Conservation (phyloP, 768 basidiomycete species). For the Galerina sulciceps region DNA sequence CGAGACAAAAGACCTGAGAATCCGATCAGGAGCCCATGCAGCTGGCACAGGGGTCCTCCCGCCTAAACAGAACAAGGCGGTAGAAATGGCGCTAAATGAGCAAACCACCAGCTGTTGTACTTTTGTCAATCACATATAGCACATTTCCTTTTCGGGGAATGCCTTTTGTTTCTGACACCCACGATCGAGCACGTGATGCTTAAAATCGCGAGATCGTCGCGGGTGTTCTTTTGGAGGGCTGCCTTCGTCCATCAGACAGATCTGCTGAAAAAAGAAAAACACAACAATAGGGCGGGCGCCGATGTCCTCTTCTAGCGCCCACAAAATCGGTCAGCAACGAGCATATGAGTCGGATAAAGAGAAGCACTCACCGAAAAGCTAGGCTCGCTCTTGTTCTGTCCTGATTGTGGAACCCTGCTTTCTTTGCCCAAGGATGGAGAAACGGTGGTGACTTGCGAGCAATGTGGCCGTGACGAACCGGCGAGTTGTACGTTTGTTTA, state of each 20-base stretch:
- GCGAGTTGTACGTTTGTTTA: slow-evolving; percentile 73
- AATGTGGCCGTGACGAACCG: slow-evolving; percentile 86
- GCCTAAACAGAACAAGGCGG: slow-evolving; percentile 8
- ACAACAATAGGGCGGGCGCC: background rate
- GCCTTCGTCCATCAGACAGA: background rate
- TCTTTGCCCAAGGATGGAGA: slow-evolving; percentile 79
- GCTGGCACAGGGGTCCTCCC: slow-evolving; percentile 8
- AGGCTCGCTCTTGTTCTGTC: slow-evolving; percentile 96
- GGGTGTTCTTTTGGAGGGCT: background rate
- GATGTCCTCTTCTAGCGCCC: slow-evolving; percentile 20
- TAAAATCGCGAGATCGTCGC: slow-evolving; percentile 2
- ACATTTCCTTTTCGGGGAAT: slow-evolving; percentile 11
- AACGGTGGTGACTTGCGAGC: slow-evolving; percentile 79
- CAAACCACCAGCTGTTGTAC: slow-evolving; percentile 6
- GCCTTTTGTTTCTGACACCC: slow-evolving; percentile 17
- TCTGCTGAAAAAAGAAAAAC: background rate
- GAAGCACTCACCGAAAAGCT: slow-evolving; percentile 11
- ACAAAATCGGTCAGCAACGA: slow-evolving; percentile 42
- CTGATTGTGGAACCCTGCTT: slow-evolving; percentile 88
- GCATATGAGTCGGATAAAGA: background rate
- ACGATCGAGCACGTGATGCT: slow-evolving; percentile 16
- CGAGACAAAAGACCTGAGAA: slow-evolving; percentile 24
- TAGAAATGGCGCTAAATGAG: background rate
- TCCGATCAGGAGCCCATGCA: slow-evolving; percentile 3
- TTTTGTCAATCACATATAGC: slow-evolving; percentile 4